phyloP scores from a whole-genome alignment of 495 filamentous ascomycete species.

The Chlorociboria aeruginascens region DNA sequence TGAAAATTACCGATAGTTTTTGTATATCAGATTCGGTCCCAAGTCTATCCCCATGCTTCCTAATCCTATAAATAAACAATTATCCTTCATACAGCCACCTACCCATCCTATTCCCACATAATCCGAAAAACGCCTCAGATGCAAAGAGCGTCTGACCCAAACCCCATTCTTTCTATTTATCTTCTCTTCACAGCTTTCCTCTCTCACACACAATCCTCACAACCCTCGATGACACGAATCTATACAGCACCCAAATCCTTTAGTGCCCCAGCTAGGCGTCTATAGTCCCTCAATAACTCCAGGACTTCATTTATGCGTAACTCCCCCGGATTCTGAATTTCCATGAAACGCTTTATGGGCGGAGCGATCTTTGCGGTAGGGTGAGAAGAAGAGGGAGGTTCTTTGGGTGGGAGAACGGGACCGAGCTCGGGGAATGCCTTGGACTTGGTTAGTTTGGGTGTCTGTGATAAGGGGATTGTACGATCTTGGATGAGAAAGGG shows the following conservation, averaged over 20 bases:
- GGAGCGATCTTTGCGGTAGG: conserved; percentile 42
- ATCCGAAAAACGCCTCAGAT: too few relatives aligned
- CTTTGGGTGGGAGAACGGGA: conserved; percentile 33
- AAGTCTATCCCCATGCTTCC: too few relatives aligned
- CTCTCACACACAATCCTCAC: too few relatives aligned
- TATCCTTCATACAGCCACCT: too few relatives aligned
- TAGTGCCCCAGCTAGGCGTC: conserved; percentile 60
- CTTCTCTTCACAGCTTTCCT: not conserved
- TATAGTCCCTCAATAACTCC: conserved; percentile 77
- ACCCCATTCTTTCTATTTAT: not conserved
- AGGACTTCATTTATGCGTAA: conserved; percentile 72
- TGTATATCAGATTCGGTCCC: too few relatives aligned
- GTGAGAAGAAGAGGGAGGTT: conserved; percentile 10
- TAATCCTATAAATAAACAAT: too few relatives aligned
- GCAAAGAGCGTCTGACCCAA: too few relatives aligned
- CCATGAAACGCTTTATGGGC: conserved; percentile 71
- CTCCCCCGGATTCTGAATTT: conserved; percentile 63
- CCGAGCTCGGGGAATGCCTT: conserved; percentile 51
- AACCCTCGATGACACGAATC: too few relatives aligned
- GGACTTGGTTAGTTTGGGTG: not conserved
- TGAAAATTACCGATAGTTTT: too few relatives aligned
- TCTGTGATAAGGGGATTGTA: too few relatives aligned
- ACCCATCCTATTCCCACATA: too few relatives aligned
- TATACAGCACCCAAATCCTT: conserved; percentile 46
- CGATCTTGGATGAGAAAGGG: not conserved